Evolutionary conservation across 495 filamentous ascomycete species (phyloP), one percentile per base, ranked within the genome.

Genomic region (Aspergillus sparsus): DNA sequence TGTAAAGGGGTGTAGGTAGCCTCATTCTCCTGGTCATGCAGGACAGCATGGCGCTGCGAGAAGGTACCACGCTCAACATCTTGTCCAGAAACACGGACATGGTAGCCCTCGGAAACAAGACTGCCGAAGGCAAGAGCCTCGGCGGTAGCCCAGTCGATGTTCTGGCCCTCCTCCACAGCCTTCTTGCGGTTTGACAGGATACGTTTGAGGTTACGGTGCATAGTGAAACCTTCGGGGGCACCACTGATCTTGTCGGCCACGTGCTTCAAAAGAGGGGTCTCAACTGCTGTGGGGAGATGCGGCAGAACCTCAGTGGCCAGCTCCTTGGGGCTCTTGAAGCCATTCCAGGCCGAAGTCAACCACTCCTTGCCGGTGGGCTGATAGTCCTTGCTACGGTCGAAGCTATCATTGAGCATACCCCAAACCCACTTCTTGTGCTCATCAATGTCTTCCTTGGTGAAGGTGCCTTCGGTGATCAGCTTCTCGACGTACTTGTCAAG

Each of bases 401-500:
- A 98, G 80, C 91, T 96, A 71, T 96, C 92, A 68, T 93, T 91
- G 46, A 98, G 80, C 93, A 98, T 98, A 62, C 90, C 91, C 94
- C 95, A 98, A 52, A 98, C 95, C 94, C 94, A 98, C 75, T 95
- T 90, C 81, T 94, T 96, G 83, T 98, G 94, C 82, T 98, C 94
- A 60, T 98, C 93, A 58, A 98, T 90, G 68, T 98, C 94, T 66
- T 93, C 93, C 78, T 96, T 91, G 58, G 92, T 97, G 80, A 98
- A 98, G 55, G 90, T 92, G 61, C 90, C 88, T 70, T 96, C 92
- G 62, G 89, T 80, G 34, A 97, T 80, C 39, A 98, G 89, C 81
- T 92, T 86, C 60, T 93, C 83, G 60, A 93, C 82, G 74, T 98
- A 98, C 67, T 86, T 89, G 71, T 93, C 86, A 61, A 98, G 85